A percentile compares a stretch with the other conserved stretches of the same genome.
Conservation (phyloP, 148 eudicot genomes). For the Vaccinium macrocarpon region DNA sequence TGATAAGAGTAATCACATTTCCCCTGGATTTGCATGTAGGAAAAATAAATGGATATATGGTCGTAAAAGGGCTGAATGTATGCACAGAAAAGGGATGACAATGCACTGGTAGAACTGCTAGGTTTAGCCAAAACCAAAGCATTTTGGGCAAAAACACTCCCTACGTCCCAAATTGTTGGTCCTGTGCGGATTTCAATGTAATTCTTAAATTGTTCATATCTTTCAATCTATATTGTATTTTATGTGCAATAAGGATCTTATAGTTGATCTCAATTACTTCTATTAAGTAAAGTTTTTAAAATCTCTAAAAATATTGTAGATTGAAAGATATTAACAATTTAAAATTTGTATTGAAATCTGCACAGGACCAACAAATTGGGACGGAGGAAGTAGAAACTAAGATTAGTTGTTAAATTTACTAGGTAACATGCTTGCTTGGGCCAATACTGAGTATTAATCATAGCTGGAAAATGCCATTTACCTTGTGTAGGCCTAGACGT, state of each 20-base stretch:
- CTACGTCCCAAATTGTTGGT: too few species aligned
- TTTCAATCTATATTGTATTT: too few species aligned
- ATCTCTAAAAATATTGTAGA: too few species aligned
- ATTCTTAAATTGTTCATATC: too few species aligned
- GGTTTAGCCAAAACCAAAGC: constrained; percentile 4
- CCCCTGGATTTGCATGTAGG: not conserved
- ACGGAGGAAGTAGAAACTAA: not conserved
- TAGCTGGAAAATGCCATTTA: not conserved
- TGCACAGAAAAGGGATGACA: not conserved
- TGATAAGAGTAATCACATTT: not conserved
- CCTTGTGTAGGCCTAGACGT: not conserved
- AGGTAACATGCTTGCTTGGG: not conserved
- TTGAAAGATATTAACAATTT: too few species aligned
- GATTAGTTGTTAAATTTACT: not conserved
- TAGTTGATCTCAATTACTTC: too few species aligned
- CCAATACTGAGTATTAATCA: not conserved
- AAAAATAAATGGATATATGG: not conserved
- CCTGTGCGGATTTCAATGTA: too few species aligned
- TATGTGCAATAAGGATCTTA: too few species aligned
- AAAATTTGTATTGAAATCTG: too few species aligned
- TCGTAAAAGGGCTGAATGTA: not conserved
- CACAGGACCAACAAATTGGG: too few species aligned
- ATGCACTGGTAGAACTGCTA: not conserved
- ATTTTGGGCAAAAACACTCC: not conserved
- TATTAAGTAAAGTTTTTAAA: too few species aligned